These are phyloP conservation scores for Scutellaria galericulata DNA, from an alignment of 257 asterid species.

Conservation along the genomic window DNA sequence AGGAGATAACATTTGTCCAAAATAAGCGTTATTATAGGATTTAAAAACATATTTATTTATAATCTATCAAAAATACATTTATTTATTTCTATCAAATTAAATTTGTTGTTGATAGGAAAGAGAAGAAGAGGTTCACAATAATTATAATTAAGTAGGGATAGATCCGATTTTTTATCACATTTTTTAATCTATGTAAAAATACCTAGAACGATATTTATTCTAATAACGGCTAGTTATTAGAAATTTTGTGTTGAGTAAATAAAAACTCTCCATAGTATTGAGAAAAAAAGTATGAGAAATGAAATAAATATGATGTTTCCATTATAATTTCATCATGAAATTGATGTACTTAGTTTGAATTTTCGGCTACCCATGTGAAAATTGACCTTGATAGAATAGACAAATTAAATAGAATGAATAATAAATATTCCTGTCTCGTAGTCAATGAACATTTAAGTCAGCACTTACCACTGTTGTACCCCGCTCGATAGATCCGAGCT, in stretches of 20 bases:
- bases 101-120: too few species aligned
- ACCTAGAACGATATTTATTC: background rate
- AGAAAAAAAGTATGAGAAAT: background rate
- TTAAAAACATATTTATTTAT: too few species aligned
- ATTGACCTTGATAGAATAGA: conserved; percentile 11
- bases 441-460: conserved; percentile 31
- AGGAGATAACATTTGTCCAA: too few species aligned
- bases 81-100: too few species aligned
- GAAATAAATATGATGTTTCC: conserved; percentile 27
- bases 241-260: background rate
- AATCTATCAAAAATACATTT: too few species aligned
- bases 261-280: background rate
- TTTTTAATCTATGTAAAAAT: too few species aligned
- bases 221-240: background rate
- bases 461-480: too few species aligned
- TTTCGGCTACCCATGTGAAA: conserved; percentile 31
- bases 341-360: conserved; percentile 30
- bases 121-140: too few species aligned
- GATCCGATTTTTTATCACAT: too few species aligned
- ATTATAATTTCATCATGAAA: background rate
- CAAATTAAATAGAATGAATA: conserved; percentile 27
- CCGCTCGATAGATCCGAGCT: too few species aligned
- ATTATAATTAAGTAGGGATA: too few species aligned
- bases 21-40: too few species aligned
- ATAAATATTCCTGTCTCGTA: conserved; percentile 24